phyloP scores from a whole-genome alignment of 2,329 filamentous ascomycete genomes.

The Chrysoporthe puriensis region DNA sequence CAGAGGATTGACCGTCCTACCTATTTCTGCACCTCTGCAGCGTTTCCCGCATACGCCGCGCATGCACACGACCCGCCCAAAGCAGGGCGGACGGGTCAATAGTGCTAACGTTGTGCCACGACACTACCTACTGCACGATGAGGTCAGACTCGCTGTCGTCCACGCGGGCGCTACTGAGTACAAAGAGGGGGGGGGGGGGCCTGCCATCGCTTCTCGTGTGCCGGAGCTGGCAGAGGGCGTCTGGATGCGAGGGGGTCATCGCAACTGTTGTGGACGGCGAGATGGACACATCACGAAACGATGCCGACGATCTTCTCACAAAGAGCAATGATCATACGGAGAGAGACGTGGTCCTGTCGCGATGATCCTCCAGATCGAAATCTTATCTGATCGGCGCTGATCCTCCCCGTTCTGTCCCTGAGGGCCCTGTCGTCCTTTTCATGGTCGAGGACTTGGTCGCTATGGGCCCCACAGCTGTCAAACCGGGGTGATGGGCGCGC shows the following conservation, averaged over 20 bases:
- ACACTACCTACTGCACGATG: conserved; percentile 19
- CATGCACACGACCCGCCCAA: background rate
- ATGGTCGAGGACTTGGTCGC: background rate
- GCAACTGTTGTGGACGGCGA: background rate
- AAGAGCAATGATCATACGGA: background rate
- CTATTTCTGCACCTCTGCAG: background rate
- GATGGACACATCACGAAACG: conserved; percentile 11
- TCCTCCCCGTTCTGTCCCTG: background rate
- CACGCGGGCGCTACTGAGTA: background rate
- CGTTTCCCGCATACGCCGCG: conserved; percentile 1
- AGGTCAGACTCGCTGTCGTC: conserved; percentile 13
- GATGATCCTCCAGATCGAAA: conserved; percentile 3
- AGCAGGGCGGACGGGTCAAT: too few relatives aligned
- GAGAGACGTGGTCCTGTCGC: background rate
- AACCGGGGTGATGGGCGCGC: background rate
- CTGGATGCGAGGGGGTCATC: background rate
- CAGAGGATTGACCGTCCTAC: background rate
- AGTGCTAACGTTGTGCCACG: background rate
- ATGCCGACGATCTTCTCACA: conserved; percentile 5
- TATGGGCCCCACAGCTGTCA: background rate
- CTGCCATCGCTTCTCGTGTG: background rate
- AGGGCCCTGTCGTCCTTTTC: background rate
- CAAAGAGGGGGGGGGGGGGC: too few relatives aligned
- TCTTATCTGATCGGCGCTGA: conserved; percentile 9
- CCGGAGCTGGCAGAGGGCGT: background rate